These are phyloP conservation scores for Hericium erinaceus DNA, from an alignment of 768 basidiomycete species.

Conservation along the genomic window DNA sequence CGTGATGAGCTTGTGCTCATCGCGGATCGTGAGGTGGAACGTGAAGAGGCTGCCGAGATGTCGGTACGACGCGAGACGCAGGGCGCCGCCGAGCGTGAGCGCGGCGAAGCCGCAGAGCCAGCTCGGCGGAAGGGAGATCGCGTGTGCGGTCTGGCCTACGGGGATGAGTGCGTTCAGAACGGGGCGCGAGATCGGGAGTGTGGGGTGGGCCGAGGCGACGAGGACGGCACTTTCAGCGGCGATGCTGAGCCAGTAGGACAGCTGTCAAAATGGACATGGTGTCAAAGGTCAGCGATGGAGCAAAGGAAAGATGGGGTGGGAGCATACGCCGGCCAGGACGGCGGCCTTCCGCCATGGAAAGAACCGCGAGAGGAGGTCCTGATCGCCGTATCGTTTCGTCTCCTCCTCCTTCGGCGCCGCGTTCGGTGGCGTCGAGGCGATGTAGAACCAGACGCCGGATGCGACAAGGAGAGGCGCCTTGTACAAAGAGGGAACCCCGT, in stretches of 20 bases:
- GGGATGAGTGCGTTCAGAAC: background rate
- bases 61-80: conserved; percentile 31
- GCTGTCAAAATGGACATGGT: background rate
- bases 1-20: conserved; percentile 28
- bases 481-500: background rate
- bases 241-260: background rate
- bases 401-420: background rate
- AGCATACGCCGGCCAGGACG: background rate
- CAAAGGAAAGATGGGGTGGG: background rate
- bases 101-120: background rate
- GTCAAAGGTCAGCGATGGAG: background rate
- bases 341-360: background rate
- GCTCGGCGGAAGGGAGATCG: background rate
- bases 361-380: background rate
- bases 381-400: background rate
- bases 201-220: background rate
- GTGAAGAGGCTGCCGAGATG: conserved; percentile 29
- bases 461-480: background rate
- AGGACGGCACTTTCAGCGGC: background rate
- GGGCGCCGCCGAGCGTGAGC: conserved; percentile 17
- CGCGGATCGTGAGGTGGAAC: conserved; percentile 29
- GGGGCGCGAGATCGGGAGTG: background rate
- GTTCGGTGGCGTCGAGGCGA: background rate
- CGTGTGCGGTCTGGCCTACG: background rate
- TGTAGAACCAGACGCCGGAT: background rate